These are phyloP conservation scores for Jimgerdemannia lactiflua DNA, from an alignment of 192 early-diverging fungal genomes.

Conservation along the genomic window DNA sequence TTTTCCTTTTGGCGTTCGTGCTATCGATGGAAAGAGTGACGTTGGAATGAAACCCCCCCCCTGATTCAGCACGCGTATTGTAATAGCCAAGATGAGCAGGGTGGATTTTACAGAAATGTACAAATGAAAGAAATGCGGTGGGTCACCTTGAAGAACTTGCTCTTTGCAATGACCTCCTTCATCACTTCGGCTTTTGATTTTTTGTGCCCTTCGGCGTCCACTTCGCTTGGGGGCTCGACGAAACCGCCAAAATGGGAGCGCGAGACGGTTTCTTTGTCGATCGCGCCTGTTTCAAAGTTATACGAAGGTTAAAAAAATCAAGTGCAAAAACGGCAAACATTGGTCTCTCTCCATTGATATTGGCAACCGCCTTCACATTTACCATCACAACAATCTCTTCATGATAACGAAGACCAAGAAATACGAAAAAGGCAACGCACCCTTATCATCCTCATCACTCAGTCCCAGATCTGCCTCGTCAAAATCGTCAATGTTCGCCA, in stretches of 20 bases:
- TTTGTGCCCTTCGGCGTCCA: conserved; percentile 38
- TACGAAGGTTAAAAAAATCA: neutral
- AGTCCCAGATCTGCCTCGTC: conserved; percentile 61
- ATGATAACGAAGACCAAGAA: conserved; percentile 3
- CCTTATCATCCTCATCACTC: conserved; percentile 58
- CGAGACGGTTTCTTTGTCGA: conserved; percentile 70
- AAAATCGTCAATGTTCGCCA: conserved; percentile 81
- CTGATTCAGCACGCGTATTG: neutral
- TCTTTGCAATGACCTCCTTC: conserved; percentile 98
- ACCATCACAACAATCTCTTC: neutral
- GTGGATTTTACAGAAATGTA: neutral
- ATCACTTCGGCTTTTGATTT: conserved; percentile 95
- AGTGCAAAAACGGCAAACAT: too few relatives aligned
- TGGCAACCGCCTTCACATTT: too few relatives aligned
- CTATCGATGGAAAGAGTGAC: conserved; percentile 5
- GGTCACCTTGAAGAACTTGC: conserved; percentile 83
- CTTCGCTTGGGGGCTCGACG: conserved; percentile 46
- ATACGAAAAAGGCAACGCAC: conserved; percentile 22
- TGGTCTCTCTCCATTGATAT: too few relatives aligned
- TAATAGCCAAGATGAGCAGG: neutral
- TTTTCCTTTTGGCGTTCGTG: conserved; percentile 86
- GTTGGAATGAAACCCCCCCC: neutral
- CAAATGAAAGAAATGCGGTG: neutral
- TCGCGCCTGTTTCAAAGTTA: conserved; percentile 25
- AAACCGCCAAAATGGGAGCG: conserved; percentile 90